These are phyloP conservation scores for Rhododendron kiyosumense DNA, from an alignment of 148 eudicot genomes.

Conservation along the genomic window DNA sequence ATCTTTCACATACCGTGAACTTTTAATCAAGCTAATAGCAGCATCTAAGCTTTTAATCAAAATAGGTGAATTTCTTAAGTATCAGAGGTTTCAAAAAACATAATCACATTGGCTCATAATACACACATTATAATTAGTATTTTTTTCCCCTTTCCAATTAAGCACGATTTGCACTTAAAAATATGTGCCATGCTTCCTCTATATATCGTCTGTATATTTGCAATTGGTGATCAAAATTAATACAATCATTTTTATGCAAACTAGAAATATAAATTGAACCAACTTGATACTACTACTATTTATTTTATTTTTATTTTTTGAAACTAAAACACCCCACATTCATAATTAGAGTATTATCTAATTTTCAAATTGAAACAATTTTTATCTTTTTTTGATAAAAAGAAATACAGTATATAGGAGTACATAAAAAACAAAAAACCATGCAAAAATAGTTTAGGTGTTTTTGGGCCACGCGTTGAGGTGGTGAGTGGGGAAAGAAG, in stretches of 20 bases:
- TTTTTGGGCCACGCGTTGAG: constrained; percentile 4
- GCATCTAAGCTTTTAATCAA: not conserved
- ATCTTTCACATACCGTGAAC: not conserved
- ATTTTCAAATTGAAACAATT: not conserved
- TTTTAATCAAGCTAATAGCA: not conserved
- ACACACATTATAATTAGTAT: not conserved
- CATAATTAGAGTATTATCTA: not conserved
- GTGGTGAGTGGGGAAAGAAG: not conserved
- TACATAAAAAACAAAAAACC: not conserved
- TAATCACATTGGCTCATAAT: not conserved
- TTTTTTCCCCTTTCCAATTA: not conserved
- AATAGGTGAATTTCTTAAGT: not conserved
- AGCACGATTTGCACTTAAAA: not conserved
- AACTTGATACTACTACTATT: not conserved
- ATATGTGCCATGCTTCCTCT: not conserved
- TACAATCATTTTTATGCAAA: not conserved
- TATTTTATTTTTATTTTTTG: not conserved
- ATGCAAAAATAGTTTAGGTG: not conserved
- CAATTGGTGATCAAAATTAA: not conserved
- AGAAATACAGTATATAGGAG: too few relatives aligned
- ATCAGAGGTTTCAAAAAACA: not conserved
- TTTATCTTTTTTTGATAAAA: not conserved
- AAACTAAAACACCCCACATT: not conserved
- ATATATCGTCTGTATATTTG: not conserved
- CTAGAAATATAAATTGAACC: not conserved